These are phyloP conservation scores for Murraya paniculata DNA, from an alignment of 345 rosid species.

Conservation along the genomic window DNA sequence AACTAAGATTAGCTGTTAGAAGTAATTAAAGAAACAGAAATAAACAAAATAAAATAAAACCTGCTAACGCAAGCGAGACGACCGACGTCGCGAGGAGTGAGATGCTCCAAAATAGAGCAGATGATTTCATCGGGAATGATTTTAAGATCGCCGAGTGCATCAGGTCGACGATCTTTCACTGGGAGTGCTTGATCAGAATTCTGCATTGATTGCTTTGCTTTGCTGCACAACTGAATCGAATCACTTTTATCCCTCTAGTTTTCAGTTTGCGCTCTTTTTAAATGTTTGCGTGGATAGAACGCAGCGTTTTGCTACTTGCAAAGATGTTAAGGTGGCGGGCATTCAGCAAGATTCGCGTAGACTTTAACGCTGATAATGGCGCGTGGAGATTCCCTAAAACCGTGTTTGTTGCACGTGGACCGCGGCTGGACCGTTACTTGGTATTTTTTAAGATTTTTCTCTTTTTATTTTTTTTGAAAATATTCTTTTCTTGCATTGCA, in stretches of 20 bases:
- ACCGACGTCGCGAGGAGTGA: constrained; percentile 70
- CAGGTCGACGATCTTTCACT: constrained; percentile 59
- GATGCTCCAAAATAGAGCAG: constrained; percentile 55
- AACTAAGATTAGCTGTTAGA: neutral
- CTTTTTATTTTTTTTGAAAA: neutral
- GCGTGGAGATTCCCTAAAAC: neutral
- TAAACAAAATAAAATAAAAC: constrained; percentile 24
- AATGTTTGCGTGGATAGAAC: constrained; percentile 10
- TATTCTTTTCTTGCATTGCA: neutral
- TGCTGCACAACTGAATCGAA: neutral
- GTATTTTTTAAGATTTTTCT: neutral
- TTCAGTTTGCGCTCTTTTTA: neutral
- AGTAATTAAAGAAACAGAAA: neutral
- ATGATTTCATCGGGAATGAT: constrained; percentile 74
- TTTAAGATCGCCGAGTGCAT: constrained; percentile 62
- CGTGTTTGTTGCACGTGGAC: neutral
- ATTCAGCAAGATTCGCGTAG: neutral
- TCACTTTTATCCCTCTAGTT: neutral
- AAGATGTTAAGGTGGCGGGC: constrained; percentile 11
- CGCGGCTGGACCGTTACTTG: neutral
- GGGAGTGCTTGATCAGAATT: constrained; percentile 19
- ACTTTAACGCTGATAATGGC: neutral
- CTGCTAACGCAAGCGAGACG: constrained; percentile 92
- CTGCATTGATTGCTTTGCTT: constrained; percentile 31
- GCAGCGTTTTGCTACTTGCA: neutral